Evolutionary conservation across 192 early-diverging fungal species (phyloP), one percentile per base, ranked within the genome.

Genomic region (Chytriomyces sp.): DNA sequence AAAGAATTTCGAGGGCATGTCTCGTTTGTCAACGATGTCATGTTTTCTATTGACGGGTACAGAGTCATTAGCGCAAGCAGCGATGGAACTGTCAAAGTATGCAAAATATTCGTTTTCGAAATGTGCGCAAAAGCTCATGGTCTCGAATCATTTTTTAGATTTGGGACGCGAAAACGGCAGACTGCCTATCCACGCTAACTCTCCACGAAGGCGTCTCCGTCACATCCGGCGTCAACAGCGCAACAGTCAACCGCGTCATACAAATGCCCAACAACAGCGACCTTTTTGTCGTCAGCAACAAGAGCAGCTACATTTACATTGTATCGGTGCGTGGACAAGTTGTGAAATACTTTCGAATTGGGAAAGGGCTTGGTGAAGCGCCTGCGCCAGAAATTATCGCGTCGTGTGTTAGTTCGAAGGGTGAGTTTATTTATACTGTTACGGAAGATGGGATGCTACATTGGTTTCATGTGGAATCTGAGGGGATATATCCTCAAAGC

Each of bases 1-100:
- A 94, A 96, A 64, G 95, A 97, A 74, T 95, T 95, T 69, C 89
- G 93, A 20, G 97, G 97, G 0, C 97, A 99, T 75, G 87, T 92
- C 2, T 94, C 95, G 1, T 95, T 91, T 75, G 91, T 97, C 49
- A 98, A 97, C 80, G 84, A 87, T 61, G 94, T 89, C 0, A 63
- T 89, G 6, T 99, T 91, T 75, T 91, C 90, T 13, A 50, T 82
- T 18, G 93, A 96, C 63, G 91, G 90, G 77, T 69, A 84, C 6
- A 84, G 88, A 5, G 83, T 99, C 8, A 75, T 97, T 10, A 95
- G 91, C 73, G 91, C 88, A 0, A 93, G 92, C 46, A 93, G 91
- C 64, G 97, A 99, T 70, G 97, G 97, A 8, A 92, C 91, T 0
- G 83, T 93, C 69, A 94, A 90, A 89, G 93, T 94, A 87, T 18